Base-by-base conservation (phyloP, 345 rosid genomes). In the Conringia planisiliqua region DNA sequence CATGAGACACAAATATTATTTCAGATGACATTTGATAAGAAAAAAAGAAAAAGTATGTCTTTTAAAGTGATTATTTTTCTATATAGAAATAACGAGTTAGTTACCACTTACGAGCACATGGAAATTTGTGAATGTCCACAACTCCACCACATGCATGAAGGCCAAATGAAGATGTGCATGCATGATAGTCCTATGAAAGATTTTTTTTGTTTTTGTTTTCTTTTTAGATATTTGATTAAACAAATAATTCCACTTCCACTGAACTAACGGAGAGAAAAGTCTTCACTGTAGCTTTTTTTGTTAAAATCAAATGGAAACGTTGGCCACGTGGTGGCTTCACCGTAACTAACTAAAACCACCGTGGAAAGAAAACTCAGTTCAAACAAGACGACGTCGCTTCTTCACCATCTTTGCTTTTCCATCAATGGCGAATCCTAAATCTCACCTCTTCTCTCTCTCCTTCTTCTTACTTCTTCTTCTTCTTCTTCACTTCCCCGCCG, bases 351-450 rank as follows among this genome's bases (percentile, higher is more conserved):
- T 16, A 46, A n/a, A n/a, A 54, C 29, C 27, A 35, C 36, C 50
- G 51, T 54, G 12, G 10, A 27, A 0, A 59, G 33, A 4, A 48
- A 48, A 20, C 43, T 47, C 57, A 32, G 52, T 10, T 30, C 69
- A 43, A 39, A 12, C 59, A 40, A 58, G 2, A 54, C 56, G 66
- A 58, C 66, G 35, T 10, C 38, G 59, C 43, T 50, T 27, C n/a
- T 1, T 0, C 14, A n/a, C 10, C 46, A 12, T 65, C 22, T 56
- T 7, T 16, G 3, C 9, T 36, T 3, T 22, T 48, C 33, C 55
- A 8, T 9, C 58, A 71, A 71, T 71, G 81, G 73, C 63, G 64
- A 16, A 40, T 16, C 54, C 27, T 22, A 65, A 58, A 47, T 40
- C 80, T 58, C 47, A 29, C n/a, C 0, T 32, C 58, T 50, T 30